phyloP scores from a whole-genome alignment of 768 basidiomycete genomes.

The Saitozyma sp. region DNA sequence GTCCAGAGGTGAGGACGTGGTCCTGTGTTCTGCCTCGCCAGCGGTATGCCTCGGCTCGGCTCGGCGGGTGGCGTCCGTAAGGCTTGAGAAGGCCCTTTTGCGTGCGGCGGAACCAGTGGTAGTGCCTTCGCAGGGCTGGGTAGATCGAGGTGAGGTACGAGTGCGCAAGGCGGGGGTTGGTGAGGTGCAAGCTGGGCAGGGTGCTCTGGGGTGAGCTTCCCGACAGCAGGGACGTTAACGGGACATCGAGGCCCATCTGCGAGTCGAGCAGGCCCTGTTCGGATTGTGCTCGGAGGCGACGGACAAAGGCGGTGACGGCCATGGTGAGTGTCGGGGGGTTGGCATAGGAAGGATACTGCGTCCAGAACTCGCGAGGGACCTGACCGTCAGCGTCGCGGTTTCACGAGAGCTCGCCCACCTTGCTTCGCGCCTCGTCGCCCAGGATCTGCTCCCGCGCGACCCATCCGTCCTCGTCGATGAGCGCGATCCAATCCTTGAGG shows the following conservation, averaged over 20 bases:
- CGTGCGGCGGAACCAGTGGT: constrained; percentile 93
- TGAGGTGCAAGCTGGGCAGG: constrained; percentile 53
- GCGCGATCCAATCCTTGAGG: constrained; percentile 79
- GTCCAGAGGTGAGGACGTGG: constrained; percentile 79
- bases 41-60: constrained; percentile 84
- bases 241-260: constrained; percentile 59
- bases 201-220: not conserved
- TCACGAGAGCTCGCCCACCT: constrained; percentile 56
- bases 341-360: constrained; percentile 88
- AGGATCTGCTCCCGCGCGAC: constrained; percentile 94
- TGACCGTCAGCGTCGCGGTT: constrained; percentile 39
- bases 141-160: constrained; percentile 79
- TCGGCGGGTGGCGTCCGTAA: constrained; percentile 74
- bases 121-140: constrained; percentile 78
- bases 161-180: constrained; percentile 64
- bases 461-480: constrained; percentile 94
- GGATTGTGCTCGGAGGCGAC: constrained; percentile 61
- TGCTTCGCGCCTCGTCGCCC: constrained; percentile 93
- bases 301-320: constrained; percentile 87
- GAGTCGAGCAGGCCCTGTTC: constrained; percentile 59
- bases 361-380: constrained; percentile 87
- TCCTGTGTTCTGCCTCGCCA: constrained; percentile 86
- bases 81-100: constrained; percentile 92
- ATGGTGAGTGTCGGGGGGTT: constrained; percentile 94
- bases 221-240: constrained; percentile 9